Conservation (phyloP, 1,284 basidiomycete species). For the Phylloboletellus chloephorus region DNA sequence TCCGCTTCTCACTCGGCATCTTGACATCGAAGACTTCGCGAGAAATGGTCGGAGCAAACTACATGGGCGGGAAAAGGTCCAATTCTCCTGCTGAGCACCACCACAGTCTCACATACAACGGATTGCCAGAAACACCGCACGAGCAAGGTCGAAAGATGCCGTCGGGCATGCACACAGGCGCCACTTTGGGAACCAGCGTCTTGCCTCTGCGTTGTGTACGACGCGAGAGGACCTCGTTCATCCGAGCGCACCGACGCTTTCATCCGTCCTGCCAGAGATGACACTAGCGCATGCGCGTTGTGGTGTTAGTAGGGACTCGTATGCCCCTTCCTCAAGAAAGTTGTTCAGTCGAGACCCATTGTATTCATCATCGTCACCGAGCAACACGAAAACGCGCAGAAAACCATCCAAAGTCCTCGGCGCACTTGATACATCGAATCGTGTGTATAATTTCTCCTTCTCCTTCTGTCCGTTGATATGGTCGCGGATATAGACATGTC, state of each 20-base stretch:
- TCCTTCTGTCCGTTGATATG: constrained; percentile 7
- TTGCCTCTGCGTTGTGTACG: constrained; percentile 26
- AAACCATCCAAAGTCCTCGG: constrained; percentile 26
- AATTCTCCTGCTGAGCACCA: neutral
- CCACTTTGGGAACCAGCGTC: constrained; percentile 29
- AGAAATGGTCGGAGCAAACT: constrained; percentile 30
- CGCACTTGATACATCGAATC: constrained; percentile 25
- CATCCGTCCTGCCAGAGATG: constrained; percentile 19
- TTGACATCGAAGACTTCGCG: neutral
- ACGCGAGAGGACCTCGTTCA: constrained; percentile 10
- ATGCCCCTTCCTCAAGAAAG: neutral
- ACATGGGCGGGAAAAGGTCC: constrained; percentile 34
- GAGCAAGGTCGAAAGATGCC: constrained; percentile 26
- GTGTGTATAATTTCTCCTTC: constrained; percentile 14
- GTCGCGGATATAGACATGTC: constrained; percentile 17
- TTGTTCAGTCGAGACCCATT: constrained; percentile 2
- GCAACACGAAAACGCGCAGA: constrained; percentile 1
- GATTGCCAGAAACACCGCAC: constrained; percentile 19
- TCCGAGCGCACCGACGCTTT: constrained; percentile 3
- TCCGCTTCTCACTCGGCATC: neutral
- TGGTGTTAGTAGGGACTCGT: neutral
- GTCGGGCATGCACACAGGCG: constrained; percentile 24
- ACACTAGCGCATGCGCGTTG: constrained; percentile 26
- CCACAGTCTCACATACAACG: neutral
- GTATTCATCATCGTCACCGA: constrained; percentile 1